Conservation (phyloP, 257 asterid genomes). For the Cynanchum wilfordii region DNA sequence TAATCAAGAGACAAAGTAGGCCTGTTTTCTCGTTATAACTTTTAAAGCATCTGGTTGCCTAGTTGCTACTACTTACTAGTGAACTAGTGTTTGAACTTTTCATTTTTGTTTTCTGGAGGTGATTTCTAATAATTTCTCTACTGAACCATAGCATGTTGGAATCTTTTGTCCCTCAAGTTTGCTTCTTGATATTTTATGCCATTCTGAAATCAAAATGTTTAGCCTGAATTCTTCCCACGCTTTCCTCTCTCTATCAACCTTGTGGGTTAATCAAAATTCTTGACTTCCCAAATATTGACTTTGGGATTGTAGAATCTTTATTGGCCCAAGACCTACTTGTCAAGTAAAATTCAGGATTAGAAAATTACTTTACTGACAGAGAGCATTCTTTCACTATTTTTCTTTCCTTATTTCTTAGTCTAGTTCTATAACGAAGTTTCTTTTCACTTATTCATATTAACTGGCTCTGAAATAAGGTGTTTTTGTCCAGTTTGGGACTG, state of each 20-base stretch:
- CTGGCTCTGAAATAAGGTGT: not conserved
- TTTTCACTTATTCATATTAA: not conserved
- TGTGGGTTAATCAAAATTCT: not conserved
- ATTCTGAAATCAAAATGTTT: not conserved
- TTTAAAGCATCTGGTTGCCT: not conserved
- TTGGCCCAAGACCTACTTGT: not conserved
- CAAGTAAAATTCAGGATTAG: not conserved
- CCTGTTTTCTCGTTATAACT: not conserved
- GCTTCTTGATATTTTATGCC: not conserved
- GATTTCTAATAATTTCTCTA: not conserved
- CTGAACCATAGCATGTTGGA: not conserved
- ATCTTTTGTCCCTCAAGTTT: not conserved
- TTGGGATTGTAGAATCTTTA: not conserved
- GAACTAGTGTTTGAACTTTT: not conserved
- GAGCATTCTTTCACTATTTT: not conserved
- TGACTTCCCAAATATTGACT: not conserved
- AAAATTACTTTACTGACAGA: not conserved
- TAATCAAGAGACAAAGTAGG: not conserved
- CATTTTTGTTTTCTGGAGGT: not conserved
- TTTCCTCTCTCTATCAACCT: not conserved
- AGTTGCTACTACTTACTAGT: not conserved
- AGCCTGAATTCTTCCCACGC: not conserved
- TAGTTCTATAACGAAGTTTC: not conserved
- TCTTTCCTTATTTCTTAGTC: not conserved
- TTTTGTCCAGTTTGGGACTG: not conserved